Percentiles rank a stretch among this genome's conserved stretches.
Evolutionary conservation across 129 eudicot genomes (phyloP).

Genomic region (Centrapalus pauciflorus): DNA sequence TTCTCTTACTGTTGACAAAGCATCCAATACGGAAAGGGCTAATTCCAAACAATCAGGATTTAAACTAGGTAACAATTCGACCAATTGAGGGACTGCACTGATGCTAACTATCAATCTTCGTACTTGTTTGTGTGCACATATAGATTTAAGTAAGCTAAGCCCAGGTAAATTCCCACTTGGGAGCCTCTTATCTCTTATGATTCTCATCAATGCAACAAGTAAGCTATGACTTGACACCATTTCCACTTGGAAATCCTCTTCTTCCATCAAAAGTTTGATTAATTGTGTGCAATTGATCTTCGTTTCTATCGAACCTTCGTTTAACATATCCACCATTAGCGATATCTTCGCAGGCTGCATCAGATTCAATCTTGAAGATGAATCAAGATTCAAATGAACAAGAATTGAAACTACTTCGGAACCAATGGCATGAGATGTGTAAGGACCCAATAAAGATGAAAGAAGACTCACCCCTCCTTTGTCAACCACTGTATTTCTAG

Average conservation of each 20-base stretch:
- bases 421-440: slow-evolving; percentile 46
- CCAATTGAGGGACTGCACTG: slow-evolving; percentile 36
- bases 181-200: slow-evolving; percentile 32
- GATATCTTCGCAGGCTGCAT: slow-evolving; percentile 44
- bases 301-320: slow-evolving; percentile 44
- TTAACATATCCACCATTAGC: slow-evolving; percentile 42
- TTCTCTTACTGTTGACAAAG: slow-evolving; percentile 20
- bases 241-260: slow-evolving; percentile 28
- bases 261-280: slow-evolving; percentile 34
- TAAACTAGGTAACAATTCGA: slow-evolving; percentile 33
- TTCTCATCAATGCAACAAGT: slow-evolving; percentile 34
- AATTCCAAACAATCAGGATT: slow-evolving; percentile 30
- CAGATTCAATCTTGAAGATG: slow-evolving; percentile 15
- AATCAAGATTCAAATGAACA: slow-evolving; percentile 33
- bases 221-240: slow-evolving; percentile 38
- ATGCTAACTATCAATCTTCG: slow-evolving; percentile 26
- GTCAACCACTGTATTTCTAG: slow-evolving; percentile 15
- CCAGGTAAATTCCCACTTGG: slow-evolving; percentile 32
- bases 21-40: slow-evolving; percentile 31
- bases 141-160: slow-evolving; percentile 31
- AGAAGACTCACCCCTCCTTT: slow-evolving; percentile 30
- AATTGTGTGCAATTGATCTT: slow-evolving; percentile 37
- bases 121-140: slow-evolving; percentile 27
- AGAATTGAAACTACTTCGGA: slow-evolving; percentile 44
- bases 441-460: slow-evolving; percentile 38